Base-by-base conservation (phyloP, 2,329 filamentous ascomycete species). In the Amylocarpus encephaloides region DNA sequence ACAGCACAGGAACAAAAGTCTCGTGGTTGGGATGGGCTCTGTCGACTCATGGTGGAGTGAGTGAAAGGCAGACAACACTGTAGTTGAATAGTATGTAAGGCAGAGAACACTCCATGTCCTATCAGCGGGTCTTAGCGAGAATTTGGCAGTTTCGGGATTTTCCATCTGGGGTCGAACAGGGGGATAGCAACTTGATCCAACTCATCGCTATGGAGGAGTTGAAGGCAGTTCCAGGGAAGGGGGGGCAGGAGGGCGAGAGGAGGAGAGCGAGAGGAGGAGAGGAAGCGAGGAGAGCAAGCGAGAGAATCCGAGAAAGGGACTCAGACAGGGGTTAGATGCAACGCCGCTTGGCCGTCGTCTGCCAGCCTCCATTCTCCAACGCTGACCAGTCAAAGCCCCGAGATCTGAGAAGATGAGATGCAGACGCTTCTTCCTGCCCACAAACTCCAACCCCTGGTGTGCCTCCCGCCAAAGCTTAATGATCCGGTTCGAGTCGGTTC, bases 371-470 rank as follows among this genome's bases (percentile, higher is more conserved):
- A 43, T 49, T 42, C 43, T 55, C 54, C 51, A 55, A 57, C 52
- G 29, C 39, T 36, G 46, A 42, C 60, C 55, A 62, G 54, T 61
- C 57, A 58, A 57, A 56, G 53, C 54, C 47, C 30, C 22, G 34
- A 48, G 33, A 41, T 33, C 35, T 36, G 15, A 32, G 35, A 53
- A 58, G 52, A 57, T 61, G 59, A 61, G 60, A 61, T 60, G 60
- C 50, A 57, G 38, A 53, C 48, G 52, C 47, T 29, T 40, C 42
- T 44, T 18, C n/a, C n/a, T 26, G 26, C 32, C 41, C 33, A n/a
- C 26, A 13, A 26, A 19, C 33, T n/a, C 35, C 11, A 2, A 33
- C 34, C 15, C 15, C 19, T 26, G 13, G 18, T 26, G 11, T 13
- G 12, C 3, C 4, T 16, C 12, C 32, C 36, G 43, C 43, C n/a